These are phyloP conservation scores for Elymus sibiricus DNA, from an alignment of 176 grass and related monocot genomes.

Conservation along the genomic window DNA sequence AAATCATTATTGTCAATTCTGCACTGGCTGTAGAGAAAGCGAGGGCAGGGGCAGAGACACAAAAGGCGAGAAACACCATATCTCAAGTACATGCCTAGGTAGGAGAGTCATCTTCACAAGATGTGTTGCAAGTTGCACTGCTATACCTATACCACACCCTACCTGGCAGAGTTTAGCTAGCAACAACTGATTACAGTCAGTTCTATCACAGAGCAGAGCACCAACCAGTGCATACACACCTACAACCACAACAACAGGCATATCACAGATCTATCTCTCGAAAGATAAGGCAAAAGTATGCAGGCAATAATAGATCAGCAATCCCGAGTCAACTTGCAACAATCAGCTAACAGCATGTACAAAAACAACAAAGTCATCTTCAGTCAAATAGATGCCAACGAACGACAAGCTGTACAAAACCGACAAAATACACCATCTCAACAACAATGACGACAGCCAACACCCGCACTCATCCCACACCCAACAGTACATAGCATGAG, in stretches of 20 bases:
- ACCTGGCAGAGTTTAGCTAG: background rate
- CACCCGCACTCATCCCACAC: slow-evolving; percentile 5
- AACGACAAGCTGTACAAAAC: background rate
- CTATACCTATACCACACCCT: too few species aligned
- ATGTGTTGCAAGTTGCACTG: too few species aligned
- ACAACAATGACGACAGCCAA: background rate
- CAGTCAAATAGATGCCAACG: background rate
- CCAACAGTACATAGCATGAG: background rate
- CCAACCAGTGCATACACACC: background rate
- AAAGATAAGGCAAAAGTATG: background rate
- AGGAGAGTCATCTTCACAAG: too few species aligned
- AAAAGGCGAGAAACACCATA: too few species aligned
- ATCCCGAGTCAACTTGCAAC: background rate
- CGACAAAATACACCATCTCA: too few species aligned
- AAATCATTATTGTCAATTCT: too few species aligned
- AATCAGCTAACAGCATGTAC: background rate
- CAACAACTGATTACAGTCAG: background rate
- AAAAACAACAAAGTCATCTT: background rate
- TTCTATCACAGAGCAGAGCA: background rate
- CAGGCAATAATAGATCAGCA: background rate
- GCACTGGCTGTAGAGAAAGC: too few species aligned
- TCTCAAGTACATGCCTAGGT: too few species aligned
- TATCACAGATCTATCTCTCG: background rate
- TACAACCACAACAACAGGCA: too few species aligned
- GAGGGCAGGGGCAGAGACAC: too few species aligned